Evolutionary conservation across 2,329 filamentous ascomycete genomes (phyloP), one percentile per base, ranked within the genome.

Genomic region (Ascochyta clinopodiicola): DNA sequence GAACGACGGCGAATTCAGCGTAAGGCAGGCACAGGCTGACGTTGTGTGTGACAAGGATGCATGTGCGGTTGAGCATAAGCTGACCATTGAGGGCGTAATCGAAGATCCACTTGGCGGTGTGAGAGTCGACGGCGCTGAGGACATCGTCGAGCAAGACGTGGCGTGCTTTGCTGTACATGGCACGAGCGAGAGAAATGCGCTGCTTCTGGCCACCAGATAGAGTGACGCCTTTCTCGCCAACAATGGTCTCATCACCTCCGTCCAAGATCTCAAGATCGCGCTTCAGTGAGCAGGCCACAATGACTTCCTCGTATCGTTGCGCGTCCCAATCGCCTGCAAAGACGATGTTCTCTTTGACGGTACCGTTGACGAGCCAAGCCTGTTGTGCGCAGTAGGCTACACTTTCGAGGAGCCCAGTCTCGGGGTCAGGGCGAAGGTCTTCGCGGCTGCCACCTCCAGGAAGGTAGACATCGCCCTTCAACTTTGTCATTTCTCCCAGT

Each of bases 41-140:
- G 69, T 98, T 99, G 79, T 99, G 95, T 0, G 95, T 97, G 32
- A 99, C 94, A 38, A 99, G 82, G 49, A 99, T 91, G 75, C 95
- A 98, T 25, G 95, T 98, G 37, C 95, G 87, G 69, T 88, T 83
- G 54, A 84, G 80, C 95, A 99, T 98, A 46, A 99, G 78, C 6
- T 91, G 90, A 2, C 95, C 95, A 66, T 88, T 88, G 61, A 99
- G 88, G 56, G 93, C 96, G 75, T 96, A 90, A 72, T 89, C 90
- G 78, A 98, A 98, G 63, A 99, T 98, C 88, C 96, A 97, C 75
- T 97, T 96, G 2, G 93, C 93, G 0, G 95, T 98, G 68, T 99
- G 95, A 3, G 95, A 96, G 75, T 99, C 95, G 31, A 99, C 95
- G 25, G 95, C 95, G 71, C 93, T 97, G 38, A 99, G 83, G 61